Evolutionary conservation across 352 stramenopile species (phyloP).

Genomic region (Globisporangium barbulae): DNA sequence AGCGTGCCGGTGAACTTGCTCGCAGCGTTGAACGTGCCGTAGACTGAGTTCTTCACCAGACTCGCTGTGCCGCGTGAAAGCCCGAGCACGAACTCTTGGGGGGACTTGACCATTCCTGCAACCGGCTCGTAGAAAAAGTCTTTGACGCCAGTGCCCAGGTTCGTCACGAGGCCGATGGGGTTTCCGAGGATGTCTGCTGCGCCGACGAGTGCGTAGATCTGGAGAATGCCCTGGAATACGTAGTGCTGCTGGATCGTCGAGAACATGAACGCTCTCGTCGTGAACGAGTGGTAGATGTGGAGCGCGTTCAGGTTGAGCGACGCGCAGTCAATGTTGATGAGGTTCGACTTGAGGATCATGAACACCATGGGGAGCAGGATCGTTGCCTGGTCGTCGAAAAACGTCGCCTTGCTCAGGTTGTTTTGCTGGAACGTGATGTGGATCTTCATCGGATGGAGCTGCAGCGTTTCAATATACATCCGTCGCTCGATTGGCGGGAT

Average conservation of each 20-base stretch:
- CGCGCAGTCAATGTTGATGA: constrained; percentile 78
- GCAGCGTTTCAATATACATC: constrained; percentile 85
- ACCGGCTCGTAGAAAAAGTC: constrained; percentile 91
- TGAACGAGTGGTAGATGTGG: constrained; percentile 81
- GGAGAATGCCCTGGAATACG: constrained; percentile 64
- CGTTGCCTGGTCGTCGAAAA: constrained; percentile 40
- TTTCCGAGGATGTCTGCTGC: constrained; percentile 87
- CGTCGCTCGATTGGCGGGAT: constrained; percentile 42
- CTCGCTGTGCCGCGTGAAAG: constrained; percentile 88
- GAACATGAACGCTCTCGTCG: constrained; percentile 60
- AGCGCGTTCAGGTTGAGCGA: constrained; percentile 80
- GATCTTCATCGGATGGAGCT: constrained; percentile 77
- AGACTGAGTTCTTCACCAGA: constrained; percentile 88
- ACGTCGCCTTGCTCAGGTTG: constrained; percentile 35
- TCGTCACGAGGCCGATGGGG: constrained; percentile 86
- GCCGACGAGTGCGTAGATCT: constrained; percentile 76
- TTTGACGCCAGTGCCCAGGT: constrained; percentile 84
- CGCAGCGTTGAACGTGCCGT: constrained; percentile 91
- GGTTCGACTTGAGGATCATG: constrained; percentile 56
- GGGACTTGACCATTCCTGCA: constrained; percentile 83
- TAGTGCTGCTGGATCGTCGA: constrained; percentile 83
- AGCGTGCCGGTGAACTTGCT: constrained; percentile 92
- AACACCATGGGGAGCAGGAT: constrained; percentile 55
- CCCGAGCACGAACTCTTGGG: constrained; percentile 85
- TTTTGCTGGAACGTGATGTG: constrained; percentile 78